Evolutionary conservation across 2,329 filamentous ascomycete species (phyloP).

Genomic region (Ilyonectria sp.): DNA sequence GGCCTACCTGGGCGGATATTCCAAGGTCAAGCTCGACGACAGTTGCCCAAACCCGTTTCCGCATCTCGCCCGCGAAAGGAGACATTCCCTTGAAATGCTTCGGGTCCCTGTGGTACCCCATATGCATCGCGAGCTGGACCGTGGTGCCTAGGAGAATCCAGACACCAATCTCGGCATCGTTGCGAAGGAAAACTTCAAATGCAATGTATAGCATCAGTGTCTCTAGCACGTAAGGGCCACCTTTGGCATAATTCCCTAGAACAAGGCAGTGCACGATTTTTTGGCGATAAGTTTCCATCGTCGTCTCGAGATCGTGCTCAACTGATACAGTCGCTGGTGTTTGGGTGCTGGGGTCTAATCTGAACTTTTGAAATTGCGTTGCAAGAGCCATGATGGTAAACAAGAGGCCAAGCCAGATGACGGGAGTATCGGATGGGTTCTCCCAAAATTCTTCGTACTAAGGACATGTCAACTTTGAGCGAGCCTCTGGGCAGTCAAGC

Average conservation of each 20-base stretch:
- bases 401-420: conserved; percentile 63
- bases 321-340: neutral
- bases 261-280: conserved; percentile 52
- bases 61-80: conserved; percentile 61
- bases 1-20: conserved; percentile 61
- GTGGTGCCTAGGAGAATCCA: conserved; percentile 54
- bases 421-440: conserved; percentile 52
- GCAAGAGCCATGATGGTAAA: conserved; percentile 63
- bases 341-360: neutral
- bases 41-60: conserved; percentile 59
- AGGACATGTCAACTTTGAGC: neutral
- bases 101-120: conserved; percentile 63
- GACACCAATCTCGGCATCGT: conserved; percentile 52
- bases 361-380: conserved; percentile 26
- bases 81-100: conserved; percentile 56
- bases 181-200: conserved; percentile 49
- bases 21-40: conserved; percentile 59
- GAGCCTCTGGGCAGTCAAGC: neutral
- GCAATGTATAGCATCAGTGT: conserved; percentile 54
- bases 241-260: conserved; percentile 58
- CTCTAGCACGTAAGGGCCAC: conserved; percentile 59
- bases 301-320: neutral
- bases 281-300: neutral
- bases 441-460: conserved; percentile 63
- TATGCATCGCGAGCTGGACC: conserved; percentile 55